A percentile compares a stretch with the other conserved stretches of the same genome.
phyloP scores from a whole-genome alignment of 1,139 yeast genomes.

The Candida frijolesensis region DNA sequence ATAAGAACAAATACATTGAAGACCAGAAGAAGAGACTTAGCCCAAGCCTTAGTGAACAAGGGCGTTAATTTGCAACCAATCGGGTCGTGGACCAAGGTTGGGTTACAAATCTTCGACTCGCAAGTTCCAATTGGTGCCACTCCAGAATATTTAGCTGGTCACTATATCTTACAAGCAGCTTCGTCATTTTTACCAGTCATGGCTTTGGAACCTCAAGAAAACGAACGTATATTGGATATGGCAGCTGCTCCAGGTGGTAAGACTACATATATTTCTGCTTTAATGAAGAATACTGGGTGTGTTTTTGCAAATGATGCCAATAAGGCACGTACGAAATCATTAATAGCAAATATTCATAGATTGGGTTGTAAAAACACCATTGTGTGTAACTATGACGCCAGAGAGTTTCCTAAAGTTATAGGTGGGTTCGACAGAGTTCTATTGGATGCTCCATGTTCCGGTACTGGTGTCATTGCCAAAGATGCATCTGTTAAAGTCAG shows the following conservation, averaged over 20 bases:
- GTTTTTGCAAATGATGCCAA: slow-evolving; percentile 97
- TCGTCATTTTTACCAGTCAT: slow-evolving; percentile 96
- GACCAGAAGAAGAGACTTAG: slow-evolving; percentile 93
- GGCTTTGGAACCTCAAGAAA: slow-evolving; percentile 96
- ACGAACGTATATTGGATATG: slow-evolving; percentile 95
- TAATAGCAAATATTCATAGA: slow-evolving; percentile 96
- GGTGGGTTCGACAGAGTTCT: slow-evolving; percentile 97
- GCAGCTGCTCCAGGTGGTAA: slow-evolving; percentile 99
- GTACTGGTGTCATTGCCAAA: slow-evolving; percentile 98
- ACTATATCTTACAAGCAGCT: slow-evolving; percentile 97
- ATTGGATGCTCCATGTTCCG: slow-evolving; percentile 98
- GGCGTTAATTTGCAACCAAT: slow-evolving; percentile 98
- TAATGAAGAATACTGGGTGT: slow-evolving; percentile 98
- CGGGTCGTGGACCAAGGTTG: slow-evolving; percentile 98
- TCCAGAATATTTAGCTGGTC: slow-evolving; percentile 97
- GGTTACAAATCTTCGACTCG: slow-evolving; percentile 93
- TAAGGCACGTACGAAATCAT: slow-evolving; percentile 92
- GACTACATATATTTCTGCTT: slow-evolving; percentile 91
- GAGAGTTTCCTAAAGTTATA: slow-evolving; percentile 96
- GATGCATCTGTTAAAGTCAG: slow-evolving; percentile 93
- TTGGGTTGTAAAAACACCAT: slow-evolving; percentile 95
- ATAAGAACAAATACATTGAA: slow-evolving; percentile 94
- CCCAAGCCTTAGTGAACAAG: slow-evolving; percentile 91
- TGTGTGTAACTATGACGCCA: slow-evolving; percentile 96
- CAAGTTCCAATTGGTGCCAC: slow-evolving; percentile 99